Conservation (phyloP, 1,284 basidiomycete genomes). For the Ceratobasidium sp. region DNA sequence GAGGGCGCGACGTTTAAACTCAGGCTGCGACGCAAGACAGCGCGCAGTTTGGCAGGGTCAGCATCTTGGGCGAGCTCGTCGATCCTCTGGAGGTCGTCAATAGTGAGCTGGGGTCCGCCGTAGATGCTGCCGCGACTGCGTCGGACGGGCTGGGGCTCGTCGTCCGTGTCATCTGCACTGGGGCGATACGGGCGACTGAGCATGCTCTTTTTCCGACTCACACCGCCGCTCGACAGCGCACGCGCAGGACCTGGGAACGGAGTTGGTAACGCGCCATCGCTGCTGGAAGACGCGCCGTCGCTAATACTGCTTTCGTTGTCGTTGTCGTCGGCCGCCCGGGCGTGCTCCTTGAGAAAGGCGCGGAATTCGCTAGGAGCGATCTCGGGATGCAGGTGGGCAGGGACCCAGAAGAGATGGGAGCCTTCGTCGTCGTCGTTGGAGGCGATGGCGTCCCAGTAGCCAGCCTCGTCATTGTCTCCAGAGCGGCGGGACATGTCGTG, state of each 20-base stretch:
- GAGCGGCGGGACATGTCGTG: conserved; percentile 21
- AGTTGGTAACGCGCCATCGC: conserved; percentile 29
- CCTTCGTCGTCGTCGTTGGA: conserved; percentile 66
- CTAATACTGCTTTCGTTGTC: conserved; percentile 41
- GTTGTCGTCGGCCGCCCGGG: conserved; percentile 66
- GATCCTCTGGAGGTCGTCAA: conserved; percentile 90
- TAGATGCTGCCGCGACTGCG: conserved; percentile 74
- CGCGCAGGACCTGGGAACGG: conserved; percentile 55
- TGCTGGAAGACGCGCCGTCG: not conserved
- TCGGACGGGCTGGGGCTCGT: conserved; percentile 72
- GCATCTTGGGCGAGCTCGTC: conserved; percentile 93
- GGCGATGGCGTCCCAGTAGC: conserved; percentile 45
- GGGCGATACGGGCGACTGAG: conserved; percentile 89
- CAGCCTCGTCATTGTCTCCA: conserved; percentile 18
- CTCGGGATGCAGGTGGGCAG: conserved; percentile 94
- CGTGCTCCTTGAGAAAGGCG: conserved; percentile 93
- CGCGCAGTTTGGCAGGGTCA: conserved; percentile 85
- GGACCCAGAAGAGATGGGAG: conserved; percentile 96
- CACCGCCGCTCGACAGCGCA: conserved; percentile 58
- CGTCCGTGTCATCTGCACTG: conserved; percentile 72
- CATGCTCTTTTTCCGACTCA: conserved; percentile 87
- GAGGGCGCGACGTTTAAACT: conserved; percentile 88
- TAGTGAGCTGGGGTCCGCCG: conserved; percentile 80
- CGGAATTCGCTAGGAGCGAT: conserved; percentile 97
- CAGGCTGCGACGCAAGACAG: conserved; percentile 84